Conservation (phyloP, 768 basidiomycete genomes). For the Lanmaoa rubissima region DNA sequence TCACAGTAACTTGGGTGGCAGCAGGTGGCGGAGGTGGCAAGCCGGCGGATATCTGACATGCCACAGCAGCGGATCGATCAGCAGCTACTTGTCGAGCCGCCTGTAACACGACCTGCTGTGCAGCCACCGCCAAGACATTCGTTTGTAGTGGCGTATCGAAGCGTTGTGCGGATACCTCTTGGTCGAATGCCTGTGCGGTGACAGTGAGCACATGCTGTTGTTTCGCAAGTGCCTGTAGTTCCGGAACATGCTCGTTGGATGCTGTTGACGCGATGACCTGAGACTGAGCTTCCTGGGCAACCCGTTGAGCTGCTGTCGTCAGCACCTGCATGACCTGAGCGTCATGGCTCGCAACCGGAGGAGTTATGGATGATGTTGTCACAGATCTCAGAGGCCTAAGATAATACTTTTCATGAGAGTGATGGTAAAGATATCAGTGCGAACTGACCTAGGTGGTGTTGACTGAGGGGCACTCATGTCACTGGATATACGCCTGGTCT, state of each 20-base stretch:
- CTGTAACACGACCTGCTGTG: conserved; percentile 78
- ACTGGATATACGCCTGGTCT: conserved; percentile 40
- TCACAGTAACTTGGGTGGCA: conserved; percentile 48
- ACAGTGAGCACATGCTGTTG: conserved; percentile 77
- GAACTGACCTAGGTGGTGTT: conserved; percentile 29
- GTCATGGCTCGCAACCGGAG: conserved; percentile 47
- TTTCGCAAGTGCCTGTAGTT: conserved; percentile 69
- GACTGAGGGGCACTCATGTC: conserved; percentile 38
- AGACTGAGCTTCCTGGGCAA: conserved; percentile 70
- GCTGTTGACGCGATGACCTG: conserved; percentile 56
- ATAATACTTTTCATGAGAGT: conserved; percentile 6
- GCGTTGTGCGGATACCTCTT: conserved; percentile 57
- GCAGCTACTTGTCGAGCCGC: conserved; percentile 63
- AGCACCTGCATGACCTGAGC: conserved; percentile 77
- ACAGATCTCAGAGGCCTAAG: conserved; percentile 33
- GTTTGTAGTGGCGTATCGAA: conserved; percentile 45
- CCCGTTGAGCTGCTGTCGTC: conserved; percentile 73
- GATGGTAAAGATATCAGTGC: background rate
- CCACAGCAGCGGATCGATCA: conserved; percentile 46
- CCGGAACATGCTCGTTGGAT: conserved; percentile 43
- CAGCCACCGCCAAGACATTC: conserved; percentile 67
- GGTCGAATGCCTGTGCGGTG: conserved; percentile 74
- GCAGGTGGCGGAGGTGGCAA: conserved; percentile 32
- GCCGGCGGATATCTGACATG: conserved; percentile 40
- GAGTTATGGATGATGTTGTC: conserved; percentile 28